Base-by-base conservation (phyloP, 2,329 filamentous ascomycete species). In the Monosporascus sp. region DNA sequence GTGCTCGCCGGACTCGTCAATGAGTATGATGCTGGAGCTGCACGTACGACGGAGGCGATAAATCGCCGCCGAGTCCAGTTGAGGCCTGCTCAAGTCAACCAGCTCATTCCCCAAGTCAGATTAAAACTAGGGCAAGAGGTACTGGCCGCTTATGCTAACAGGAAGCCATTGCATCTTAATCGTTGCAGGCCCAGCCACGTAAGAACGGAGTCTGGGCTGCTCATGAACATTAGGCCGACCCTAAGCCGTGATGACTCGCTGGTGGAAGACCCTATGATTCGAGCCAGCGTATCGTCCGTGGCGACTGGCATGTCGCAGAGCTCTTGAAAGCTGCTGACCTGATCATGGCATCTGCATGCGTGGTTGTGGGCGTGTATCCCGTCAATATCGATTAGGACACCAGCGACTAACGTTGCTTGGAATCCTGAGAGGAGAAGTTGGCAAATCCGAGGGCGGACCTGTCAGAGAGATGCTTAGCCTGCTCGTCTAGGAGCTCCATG, bases 181-280 rank as follows among this genome's bases (percentile, higher is more conserved):
- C 75, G 70, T 63, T 85, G 79, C 41, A 87, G 68, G 0, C 75
- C 83, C 2, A 87, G 69, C 82, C 81, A 87, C 0, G 76, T 75
- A 49, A 84, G 72, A 0, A 86, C 68, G 51, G 87, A 84, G 9
- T 80, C 74, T 0, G 76, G 63, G 0, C 77, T 81, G 59, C 82
- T 0, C 22, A 76, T 72, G 53, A 77, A 80, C 0, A 87, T 64
- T 9, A 87, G 62, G 0, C 76, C 83, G 2, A 83, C 24, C 2
- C 51, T 54, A 3, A 14, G 25, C 1, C 47, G 69, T 0, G 74
- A 59, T 41, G 49, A 31, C 8, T 47, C 24, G 15, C 24, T 5
- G 5, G 8, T 17, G 9, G 37, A 25, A 45, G 17, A 20, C 45
- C 14, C 31, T 50, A 37, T 1, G n/a, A 8, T 24, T 49, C 52